A percentile compares a stretch with the other conserved stretches of the same genome.
Conservation (phyloP, 192 early-diverging fungal genomes). For the Coemansia javaensis region DNA sequence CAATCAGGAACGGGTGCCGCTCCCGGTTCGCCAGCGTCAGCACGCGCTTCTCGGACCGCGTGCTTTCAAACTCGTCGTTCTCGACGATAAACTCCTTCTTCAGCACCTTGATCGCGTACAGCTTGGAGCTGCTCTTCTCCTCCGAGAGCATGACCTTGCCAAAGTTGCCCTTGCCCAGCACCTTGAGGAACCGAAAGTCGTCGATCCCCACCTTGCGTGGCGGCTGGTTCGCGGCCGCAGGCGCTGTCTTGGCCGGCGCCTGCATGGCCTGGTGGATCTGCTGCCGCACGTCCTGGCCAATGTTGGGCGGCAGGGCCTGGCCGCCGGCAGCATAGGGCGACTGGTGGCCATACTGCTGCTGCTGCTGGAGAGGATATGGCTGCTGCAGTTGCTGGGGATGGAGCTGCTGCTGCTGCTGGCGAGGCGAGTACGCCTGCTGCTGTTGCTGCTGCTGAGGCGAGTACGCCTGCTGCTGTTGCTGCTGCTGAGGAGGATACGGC, state of each 20-base stretch:
- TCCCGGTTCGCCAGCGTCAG: conserved; percentile 87
- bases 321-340: conserved; percentile 17
- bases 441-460: conserved; percentile 21
- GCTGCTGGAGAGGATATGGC: too few species aligned
- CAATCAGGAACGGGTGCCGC: conserved; percentile 92
- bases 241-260: conserved; percentile 12
- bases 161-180: conserved; percentile 98
- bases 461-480: conserved; percentile 16
- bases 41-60: conserved; percentile 90
- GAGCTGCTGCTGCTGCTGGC: conserved; percentile 8
- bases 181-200: conserved; percentile 91
- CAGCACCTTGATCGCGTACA: conserved; percentile 96
- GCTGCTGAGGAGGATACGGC: conserved; percentile 33
- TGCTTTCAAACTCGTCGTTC: conserved; percentile 95
- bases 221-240: conserved; percentile 17
- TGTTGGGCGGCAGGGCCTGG: conserved; percentile 4
- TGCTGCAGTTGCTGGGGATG: conserved; percentile 10
- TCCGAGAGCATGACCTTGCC: conserved; percentile 99
- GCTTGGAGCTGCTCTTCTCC: conserved; percentile 72
- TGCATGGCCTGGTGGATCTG: conserved; percentile 49
- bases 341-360: conserved; percentile 12
- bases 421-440: conserved; percentile 14
- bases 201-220: conserved; percentile 72
- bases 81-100: conserved; percentile 98
- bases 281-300: conserved; percentile 18